Evolutionary conservation across 106 monocot species (phyloP).

Genomic region (Acanthochlamys bracteata): DNA sequence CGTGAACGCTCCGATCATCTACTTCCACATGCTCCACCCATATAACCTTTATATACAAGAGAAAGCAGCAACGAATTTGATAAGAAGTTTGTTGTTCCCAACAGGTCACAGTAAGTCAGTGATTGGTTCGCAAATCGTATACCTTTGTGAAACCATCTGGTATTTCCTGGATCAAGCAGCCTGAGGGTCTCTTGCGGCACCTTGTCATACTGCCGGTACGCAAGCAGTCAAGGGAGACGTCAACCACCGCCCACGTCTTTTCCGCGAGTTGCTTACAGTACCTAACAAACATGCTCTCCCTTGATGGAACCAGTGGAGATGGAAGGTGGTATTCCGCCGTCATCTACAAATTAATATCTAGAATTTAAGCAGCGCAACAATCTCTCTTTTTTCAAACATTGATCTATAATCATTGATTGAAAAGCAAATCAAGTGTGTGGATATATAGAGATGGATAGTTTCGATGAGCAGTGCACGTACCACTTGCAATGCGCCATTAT

Average conservation of each 20-base stretch:
- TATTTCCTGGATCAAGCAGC: conserved; percentile 41
- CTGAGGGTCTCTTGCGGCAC: conserved; percentile 79
- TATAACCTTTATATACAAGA: conserved; percentile 35
- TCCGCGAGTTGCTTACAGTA: conserved; percentile 93
- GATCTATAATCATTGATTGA: too few relatives aligned
- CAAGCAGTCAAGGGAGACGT: conserved; percentile 79
- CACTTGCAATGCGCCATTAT: conserved; percentile 97
- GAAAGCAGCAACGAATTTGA: not conserved
- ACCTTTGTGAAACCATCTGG: conserved; percentile 51
- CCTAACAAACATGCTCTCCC: conserved; percentile 73
- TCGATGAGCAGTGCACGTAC: conserved; percentile 19
- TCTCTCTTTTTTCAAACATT: too few relatives aligned
- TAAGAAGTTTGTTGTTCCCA: too few relatives aligned
- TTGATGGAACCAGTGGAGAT: conserved; percentile 80
- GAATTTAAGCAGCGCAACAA: too few relatives aligned
- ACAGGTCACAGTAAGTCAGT: not conserved
- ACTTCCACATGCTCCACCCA: conserved; percentile 96
- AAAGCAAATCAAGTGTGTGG: not conserved
- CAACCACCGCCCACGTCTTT: conserved; percentile 91
- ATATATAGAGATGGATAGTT: not conserved
- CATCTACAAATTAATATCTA: conserved; percentile 40
- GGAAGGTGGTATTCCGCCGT: conserved; percentile 91
- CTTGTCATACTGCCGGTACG: conserved; percentile 42
- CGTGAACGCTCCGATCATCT: conserved; percentile 70
- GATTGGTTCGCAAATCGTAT: not conserved